Evolutionary conservation across 129 eudicot genomes (phyloP), one percentile per base, ranked within the genome.

Genomic region (Flaveria trinervia): DNA sequence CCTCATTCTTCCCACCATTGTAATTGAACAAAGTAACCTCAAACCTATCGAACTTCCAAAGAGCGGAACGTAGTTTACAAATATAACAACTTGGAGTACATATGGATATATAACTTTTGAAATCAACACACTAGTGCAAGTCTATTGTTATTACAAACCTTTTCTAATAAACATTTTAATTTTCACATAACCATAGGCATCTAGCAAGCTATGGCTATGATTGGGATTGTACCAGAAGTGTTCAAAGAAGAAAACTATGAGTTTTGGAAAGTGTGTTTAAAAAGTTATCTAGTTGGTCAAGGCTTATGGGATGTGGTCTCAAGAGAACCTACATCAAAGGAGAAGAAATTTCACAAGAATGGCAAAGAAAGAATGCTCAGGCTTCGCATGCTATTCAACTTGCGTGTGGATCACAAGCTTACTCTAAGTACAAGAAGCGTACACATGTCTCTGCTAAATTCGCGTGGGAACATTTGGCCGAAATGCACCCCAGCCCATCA

Each of bases 331-430:
- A 65, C 69, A 25, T 66, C 84, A 4, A 11, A 46, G 23, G 30
- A 62, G 12, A 73, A 44, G 25, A 70, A 9, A 48, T 2, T 11
- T 43, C 71, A 17, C 83, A 43, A 22, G 87, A 82, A 55, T 83
- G 90, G 87, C 10, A 80, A 79, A 70, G 15, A 73, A 79, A 77
- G 62, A 86, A 86, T 25, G 87, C 87, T 10, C 48, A 69, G 73
- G 90, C 90, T 54, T 73, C 83, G 79, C 90, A 86, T 65, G 90
- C 90, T 9, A 86, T 86, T 49, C 83, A 80, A 46, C 69, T 86
- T 3, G 85, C 90, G 0, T 86, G 90, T 70, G 90, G 90, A 45
- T 44, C 83, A 22, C 76, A 55, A 8, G 78, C 72, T 45, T 86
- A 83, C 72, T 22, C 83, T 30, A 86, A 80, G 79, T 83, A 71